Evolutionary conservation across 1,139 yeast species (phyloP).

Genomic region (Saccharomyces hybrid): DNA sequence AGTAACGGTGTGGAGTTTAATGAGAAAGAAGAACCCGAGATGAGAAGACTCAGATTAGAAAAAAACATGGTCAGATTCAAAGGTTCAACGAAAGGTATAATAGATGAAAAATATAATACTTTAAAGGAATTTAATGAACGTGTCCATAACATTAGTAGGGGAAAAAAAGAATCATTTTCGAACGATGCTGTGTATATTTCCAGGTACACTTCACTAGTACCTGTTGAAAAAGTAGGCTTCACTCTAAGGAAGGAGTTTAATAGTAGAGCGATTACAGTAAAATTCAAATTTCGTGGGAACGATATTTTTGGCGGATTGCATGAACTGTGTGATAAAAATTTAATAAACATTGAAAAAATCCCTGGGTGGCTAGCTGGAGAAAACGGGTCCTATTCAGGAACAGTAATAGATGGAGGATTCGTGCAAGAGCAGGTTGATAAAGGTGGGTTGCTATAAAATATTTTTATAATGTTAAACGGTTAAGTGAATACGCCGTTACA

Average conservation of each 20-base stretch:
- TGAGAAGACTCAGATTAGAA: constrained; percentile 23
- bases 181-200: constrained; percentile 3
- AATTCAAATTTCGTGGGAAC: constrained; percentile 52
- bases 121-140: constrained; percentile 27
- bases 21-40: constrained; percentile 19
- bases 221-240: constrained; percentile 20
- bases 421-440: constrained; percentile 3
- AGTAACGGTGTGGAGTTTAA: constrained; percentile 12
- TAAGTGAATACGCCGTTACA: not conserved
- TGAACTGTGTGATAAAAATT: constrained; percentile 51
- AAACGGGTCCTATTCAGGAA: constrained; percentile 47
- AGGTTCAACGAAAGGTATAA: constrained; percentile 40
- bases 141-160: constrained; percentile 12
- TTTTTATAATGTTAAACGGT: not conserved
- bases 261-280: constrained; percentile 28
- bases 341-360: constrained; percentile 45
- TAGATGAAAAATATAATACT: constrained; percentile 36
- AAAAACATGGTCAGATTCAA: constrained; percentile 50
- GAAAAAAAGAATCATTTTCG: constrained; percentile 11
- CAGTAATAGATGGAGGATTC: constrained; percentile 40
- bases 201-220: constrained; percentile 17
- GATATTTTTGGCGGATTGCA: constrained; percentile 79
- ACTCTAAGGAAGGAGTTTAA: constrained; percentile 4
- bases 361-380: constrained; percentile 84
- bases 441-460: constrained; percentile 1